phyloP scores from a whole-genome alignment of 1,139 yeast genomes.

The Hemisphaericaspora subhashii region DNA sequence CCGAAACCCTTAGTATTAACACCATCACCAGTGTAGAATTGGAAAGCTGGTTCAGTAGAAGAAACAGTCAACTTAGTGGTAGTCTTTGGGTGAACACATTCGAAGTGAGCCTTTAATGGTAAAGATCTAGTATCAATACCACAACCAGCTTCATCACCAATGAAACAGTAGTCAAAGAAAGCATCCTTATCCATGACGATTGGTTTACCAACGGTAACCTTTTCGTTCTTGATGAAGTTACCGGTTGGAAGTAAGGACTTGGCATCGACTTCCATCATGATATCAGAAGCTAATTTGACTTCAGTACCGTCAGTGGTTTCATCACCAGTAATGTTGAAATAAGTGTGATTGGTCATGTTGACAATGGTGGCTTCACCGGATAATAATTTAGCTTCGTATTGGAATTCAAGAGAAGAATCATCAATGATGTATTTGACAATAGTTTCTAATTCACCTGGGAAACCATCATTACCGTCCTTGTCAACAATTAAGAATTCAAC shows the following conservation, averaged over 20 bases:
- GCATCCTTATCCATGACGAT: slow-evolving; percentile 24
- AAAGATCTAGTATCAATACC: slow-evolving; percentile 44
- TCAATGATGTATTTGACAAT: slow-evolving; percentile 43
- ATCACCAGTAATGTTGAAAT: slow-evolving; percentile 45
- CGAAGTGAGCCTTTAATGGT: slow-evolving; percentile 37
- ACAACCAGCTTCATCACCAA: slow-evolving; percentile 33
- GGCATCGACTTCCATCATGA: slow-evolving; percentile 39
- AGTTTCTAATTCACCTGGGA: slow-evolving; percentile 53
- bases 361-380: slow-evolving; percentile 48
- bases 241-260: slow-evolving; percentile 53
- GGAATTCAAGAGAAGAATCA: slow-evolving; percentile 36
- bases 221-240: slow-evolving; percentile 21
- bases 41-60: slow-evolving; percentile 70
- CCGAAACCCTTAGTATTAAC: slow-evolving; percentile 41
- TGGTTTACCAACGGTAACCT: slow-evolving; percentile 26
- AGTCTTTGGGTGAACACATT: slow-evolving; percentile 51
- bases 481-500: slow-evolving; percentile 46
- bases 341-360: slow-evolving; percentile 65
- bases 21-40: slow-evolving; percentile 64
- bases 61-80: slow-evolving; percentile 41
- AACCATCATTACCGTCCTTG: slow-evolving; percentile 49
- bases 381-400: slow-evolving; percentile 47
- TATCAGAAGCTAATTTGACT: slow-evolving; percentile 28
- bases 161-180: slow-evolving; percentile 53
- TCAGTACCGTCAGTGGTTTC: slow-evolving; percentile 34